Evolutionary conservation across 2,329 filamentous ascomycete species (phyloP).

Genomic region (Penicillium sp.): DNA sequence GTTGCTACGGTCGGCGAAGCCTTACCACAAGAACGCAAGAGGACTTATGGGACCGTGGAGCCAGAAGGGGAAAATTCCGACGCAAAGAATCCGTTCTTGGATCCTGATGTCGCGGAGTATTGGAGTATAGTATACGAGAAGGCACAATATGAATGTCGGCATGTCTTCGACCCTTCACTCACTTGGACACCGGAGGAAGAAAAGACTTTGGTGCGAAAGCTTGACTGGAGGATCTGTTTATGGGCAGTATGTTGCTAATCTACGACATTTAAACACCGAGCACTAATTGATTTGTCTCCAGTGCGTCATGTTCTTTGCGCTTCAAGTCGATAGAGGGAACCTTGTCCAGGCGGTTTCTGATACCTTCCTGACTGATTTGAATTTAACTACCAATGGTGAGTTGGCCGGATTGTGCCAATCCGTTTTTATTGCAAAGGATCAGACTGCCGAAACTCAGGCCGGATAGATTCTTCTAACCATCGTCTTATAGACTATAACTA

Average conservation of each 20-base stretch:
- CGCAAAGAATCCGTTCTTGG: conserved; percentile 46
- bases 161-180: conserved; percentile 46
- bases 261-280: conserved; percentile 5
- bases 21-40: background rate
- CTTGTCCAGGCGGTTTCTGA: conserved; percentile 61
- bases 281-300: conserved; percentile 25
- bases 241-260: conserved; percentile 27
- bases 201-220: conserved; percentile 31
- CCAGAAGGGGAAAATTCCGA: background rate
- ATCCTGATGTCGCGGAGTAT: conserved; percentile 57
- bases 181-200: conserved; percentile 38
- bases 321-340: conserved; percentile 65
- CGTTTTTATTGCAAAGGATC: too few species aligned
- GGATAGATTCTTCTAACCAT: conserved; percentile 40
- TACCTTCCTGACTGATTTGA: conserved; percentile 54
- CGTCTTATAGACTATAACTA: conserved; percentile 56
- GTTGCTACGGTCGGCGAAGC: background rate
- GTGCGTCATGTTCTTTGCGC: conserved; percentile 61
- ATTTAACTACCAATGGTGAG: conserved; percentile 36
- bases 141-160: conserved; percentile 52
- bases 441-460: too few species aligned
- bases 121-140: conserved; percentile 61
- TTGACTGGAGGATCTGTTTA: conserved; percentile 29
- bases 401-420: conserved; percentile 49
- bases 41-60: background rate